A percentile compares a stretch with the other conserved stretches of the same genome.
Conservation (phyloP, 345 rosid species). For the Syzygium aqueum region DNA sequence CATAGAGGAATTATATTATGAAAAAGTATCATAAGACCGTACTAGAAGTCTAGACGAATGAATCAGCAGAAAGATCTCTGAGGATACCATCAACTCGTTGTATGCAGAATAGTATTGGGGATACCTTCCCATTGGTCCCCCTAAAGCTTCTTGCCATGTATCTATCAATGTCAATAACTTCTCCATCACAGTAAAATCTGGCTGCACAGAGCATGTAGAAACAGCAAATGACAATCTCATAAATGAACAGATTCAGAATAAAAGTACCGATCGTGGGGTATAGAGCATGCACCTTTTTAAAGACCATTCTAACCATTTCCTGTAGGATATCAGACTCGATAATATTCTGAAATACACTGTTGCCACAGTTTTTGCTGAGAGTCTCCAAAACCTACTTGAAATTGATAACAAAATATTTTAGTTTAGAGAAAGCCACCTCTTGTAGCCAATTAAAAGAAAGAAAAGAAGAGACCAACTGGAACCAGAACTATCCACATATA, state of each 20-base stretch:
- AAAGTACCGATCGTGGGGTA: background rate
- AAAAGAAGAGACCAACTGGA: background rate
- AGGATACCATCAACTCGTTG: constrained; percentile 66
- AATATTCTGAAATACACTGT: constrained; percentile 67
- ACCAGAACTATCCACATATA: background rate
- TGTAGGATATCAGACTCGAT: constrained; percentile 75
- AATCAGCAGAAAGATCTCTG: background rate
- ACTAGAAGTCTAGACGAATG: background rate
- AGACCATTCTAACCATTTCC: constrained; percentile 92
- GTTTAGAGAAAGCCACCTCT: background rate
- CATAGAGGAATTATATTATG: background rate
- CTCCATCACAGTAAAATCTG: constrained; percentile 87
- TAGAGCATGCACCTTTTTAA: constrained; percentile 62
- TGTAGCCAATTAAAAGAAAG: background rate
- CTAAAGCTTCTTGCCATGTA: constrained; percentile 76
- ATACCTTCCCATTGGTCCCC: constrained; percentile 67
- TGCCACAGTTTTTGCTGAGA: constrained; percentile 90
- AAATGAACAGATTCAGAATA: background rate
- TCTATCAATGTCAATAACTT: constrained; percentile 65
- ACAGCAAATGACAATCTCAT: background rate
- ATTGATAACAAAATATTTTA: background rate
- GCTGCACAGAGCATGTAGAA: constrained; percentile 37
- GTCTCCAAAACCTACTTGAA: constrained; percentile 77
- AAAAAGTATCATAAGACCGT: background rate
- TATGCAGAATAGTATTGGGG: constrained; percentile 84